Percentiles rank a stretch among this genome's conserved stretches.
phyloP scores from a whole-genome alignment of 208 protist genomes.

The Histomonas meleagridis region DNA sequence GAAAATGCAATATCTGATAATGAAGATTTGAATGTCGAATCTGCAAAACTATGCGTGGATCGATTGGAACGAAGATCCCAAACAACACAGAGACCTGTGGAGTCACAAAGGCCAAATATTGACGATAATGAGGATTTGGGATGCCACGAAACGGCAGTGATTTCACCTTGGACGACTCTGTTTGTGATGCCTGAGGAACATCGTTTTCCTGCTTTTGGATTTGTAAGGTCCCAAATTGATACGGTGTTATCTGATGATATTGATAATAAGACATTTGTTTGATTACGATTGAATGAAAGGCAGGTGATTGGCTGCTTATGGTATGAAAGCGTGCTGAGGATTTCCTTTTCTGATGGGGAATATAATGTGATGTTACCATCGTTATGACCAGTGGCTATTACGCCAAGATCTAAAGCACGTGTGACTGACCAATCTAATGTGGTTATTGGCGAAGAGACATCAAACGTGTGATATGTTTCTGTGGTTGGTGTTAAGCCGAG shows the following conservation, averaged over 20 bases:
- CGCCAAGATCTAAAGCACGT: neutral
- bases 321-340: neutral
- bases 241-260: neutral
- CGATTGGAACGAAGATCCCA: neutral
- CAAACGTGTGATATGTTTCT: neutral
- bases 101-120: neutral
- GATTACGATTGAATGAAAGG: neutral
- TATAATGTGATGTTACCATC: neutral
- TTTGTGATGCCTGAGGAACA: neutral
- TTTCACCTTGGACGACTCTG: neutral
- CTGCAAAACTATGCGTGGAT: neutral
- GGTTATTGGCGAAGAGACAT: neutral
- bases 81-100: neutral
- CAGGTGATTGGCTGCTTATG: neutral
- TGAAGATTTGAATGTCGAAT: neutral
- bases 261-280: neutral
- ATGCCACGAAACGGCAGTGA: neutral
- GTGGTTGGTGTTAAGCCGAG: neutral
- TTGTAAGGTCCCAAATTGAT: neutral
- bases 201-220: neutral
- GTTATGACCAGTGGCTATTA: neutral
- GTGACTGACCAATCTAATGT: neutral
- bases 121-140: neutral
- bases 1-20: slow-evolving; percentile 20
- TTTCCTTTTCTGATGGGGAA: neutral